Base-by-base conservation (phyloP, 192 early-diverging fungal species). In the Linderina pennispora region DNA sequence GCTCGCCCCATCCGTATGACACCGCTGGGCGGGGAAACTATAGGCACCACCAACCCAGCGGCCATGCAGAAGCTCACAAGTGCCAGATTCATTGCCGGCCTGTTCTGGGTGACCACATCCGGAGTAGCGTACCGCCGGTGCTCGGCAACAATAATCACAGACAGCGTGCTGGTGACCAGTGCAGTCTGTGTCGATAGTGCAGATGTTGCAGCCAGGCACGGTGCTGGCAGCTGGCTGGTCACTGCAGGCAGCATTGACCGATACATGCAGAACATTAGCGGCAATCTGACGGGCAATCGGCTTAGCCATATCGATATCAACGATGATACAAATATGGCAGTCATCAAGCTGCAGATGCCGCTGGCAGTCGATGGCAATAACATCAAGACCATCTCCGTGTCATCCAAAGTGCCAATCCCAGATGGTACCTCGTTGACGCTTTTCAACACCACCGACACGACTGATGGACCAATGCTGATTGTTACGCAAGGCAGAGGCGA, bases 101-200 rank as follows among this genome's bases (percentile, higher is more conserved):
- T 69, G 20, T 69, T 69, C 50, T 69, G 65, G 65, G 49, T 49
- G 4, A 55, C 65, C 5, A 24, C 53, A 3, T 34, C 44, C 1
- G 51, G 36, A 6, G 58, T 58, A 1, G 26, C 59, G 15, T 52
- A 62, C 33, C 53, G 65, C 6, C 53, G 58, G 23, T 69, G 65
- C n/a, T 47, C 65, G 3, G 65, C 65, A 13, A 62, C 65, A 3
- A 49, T 69, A 17, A 53, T 69, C 8, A 40, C 65, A 2, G 44
- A 55, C 40, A 62, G 45, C 38, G 40, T 59, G n/a, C 50, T 69
- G 21, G 43, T 69, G 20, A 69, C 65, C 18, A 69, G 65, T 23
- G 65, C 53, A 31, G 26, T 50, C 0, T 69, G 65, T 18, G 58
- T 53, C 13, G 47, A 57, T 14, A 45, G 36, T 23, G 45, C 48